Evolutionary conservation across 1,284 basidiomycete species (phyloP), one percentile per base, ranked within the genome.

Genomic region (Chalciporus sp.): DNA sequence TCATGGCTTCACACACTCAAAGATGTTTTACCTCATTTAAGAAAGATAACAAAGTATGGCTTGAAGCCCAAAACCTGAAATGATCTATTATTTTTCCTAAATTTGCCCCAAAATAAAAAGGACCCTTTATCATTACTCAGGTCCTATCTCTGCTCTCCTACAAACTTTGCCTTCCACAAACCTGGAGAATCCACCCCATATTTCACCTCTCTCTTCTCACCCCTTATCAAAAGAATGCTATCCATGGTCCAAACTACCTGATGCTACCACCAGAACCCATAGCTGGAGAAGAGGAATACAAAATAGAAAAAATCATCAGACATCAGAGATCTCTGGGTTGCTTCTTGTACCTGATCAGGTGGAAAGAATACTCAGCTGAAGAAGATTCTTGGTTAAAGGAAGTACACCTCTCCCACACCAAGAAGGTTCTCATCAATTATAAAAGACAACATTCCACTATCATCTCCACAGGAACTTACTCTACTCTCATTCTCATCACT

Each of bases 141-240:
- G 43, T 31, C 14, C 28, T 44, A 8, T 44, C 43, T 16, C 41
- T 20, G 10, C 11, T 42, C 19, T 11, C 20, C 1, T 42, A 42
- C 16, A 9, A 23, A 8, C 28, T 46, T 0, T 5, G 14, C 5
- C 7, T 46, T 9, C 28, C 44, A 10, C 4, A 11, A 6, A 46
- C 29, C 2, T 46, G 44, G 28, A 46, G 35, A n/a, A 33, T 46
- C 4, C 35, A 49, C 19, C 23, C 37, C 14, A 26, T 50, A 5
- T 50, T 50, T 14, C 40, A 50, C 35, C 40, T 40, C 26, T 42
- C 48, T 20, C 31, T 50, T 0, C 35, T 50, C 42, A 33, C 42
- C 4, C 9, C 48, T 27, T 42, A 42, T 33, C 20, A 16, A 4
- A n/a, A 50, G 20, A 50, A 39, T 0, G 5, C 40, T 7, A 27